These are phyloP conservation scores for Ogataea haglerorum DNA, from an alignment of 805 yeast species.

Conservation along the genomic window DNA sequence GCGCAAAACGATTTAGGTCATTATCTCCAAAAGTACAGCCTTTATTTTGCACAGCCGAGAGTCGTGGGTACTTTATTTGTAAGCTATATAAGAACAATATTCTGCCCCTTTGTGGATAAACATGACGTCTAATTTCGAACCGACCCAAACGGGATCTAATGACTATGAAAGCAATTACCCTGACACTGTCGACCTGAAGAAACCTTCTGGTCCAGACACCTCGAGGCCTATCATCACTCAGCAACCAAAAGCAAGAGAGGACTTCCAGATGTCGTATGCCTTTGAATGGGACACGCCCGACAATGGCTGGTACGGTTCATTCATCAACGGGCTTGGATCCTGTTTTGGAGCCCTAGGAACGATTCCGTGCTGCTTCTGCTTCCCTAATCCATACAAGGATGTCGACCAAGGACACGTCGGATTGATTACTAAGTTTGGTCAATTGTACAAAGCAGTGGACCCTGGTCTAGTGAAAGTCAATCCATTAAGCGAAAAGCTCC, in stretches of 20 bases:
- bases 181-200: neutral
- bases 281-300: conserved; percentile 35
- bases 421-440: conserved; percentile 62
- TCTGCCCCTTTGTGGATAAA: neutral
- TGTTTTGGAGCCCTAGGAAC: conserved; percentile 52
- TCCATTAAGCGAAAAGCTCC: conserved; percentile 57
- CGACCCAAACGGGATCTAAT: neutral
- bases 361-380: conserved; percentile 53
- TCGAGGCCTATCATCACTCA: conserved; percentile 10
- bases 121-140: neutral
- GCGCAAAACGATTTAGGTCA: neutral
- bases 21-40: no score
- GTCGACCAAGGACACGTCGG: conserved; percentile 71
- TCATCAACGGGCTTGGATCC: conserved; percentile 41
- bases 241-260: conserved; percentile 23
- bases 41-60: neutral
- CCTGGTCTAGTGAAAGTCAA: conserved; percentile 67
- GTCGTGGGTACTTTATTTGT: neutral
- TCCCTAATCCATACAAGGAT: conserved; percentile 54
- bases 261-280: conserved; percentile 26
- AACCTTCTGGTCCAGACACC: neutral
- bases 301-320: conserved; percentile 35
- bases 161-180: neutral
- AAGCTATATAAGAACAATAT: neutral
- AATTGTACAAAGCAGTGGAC: conserved; percentile 59